Percentiles rank a stretch among this genome's conserved stretches.
phyloP scores from a whole-genome alignment of 371 early-diverging fungal genomes.

The Gilbertella persicaria region DNA sequence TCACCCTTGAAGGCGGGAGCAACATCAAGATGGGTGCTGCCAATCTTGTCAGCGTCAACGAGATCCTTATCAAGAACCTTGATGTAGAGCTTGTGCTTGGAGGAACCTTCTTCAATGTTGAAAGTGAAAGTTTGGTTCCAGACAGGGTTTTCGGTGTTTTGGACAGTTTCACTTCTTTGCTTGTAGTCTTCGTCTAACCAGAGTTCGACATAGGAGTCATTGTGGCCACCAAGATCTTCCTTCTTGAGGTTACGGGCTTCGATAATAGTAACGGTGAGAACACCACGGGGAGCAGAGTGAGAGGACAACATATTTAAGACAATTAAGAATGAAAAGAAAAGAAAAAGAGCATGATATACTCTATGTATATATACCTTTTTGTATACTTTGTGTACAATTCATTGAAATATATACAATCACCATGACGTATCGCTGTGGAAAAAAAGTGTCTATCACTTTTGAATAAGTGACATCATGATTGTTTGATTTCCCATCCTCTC shows the following conservation, averaged over 20 bases:
- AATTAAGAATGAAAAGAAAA: background rate
- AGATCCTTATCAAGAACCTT: slow-evolving; percentile 42
- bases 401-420: background rate
- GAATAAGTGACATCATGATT: too few species aligned
- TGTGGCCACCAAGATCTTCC: slow-evolving; percentile 36
- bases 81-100: slow-evolving; percentile 35
- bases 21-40: slow-evolving; percentile 32
- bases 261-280: slow-evolving; percentile 35
- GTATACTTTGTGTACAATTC: background rate
- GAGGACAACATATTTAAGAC: slow-evolving; percentile 22
- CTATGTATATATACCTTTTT: background rate
- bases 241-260: slow-evolving; percentile 41
- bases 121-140: slow-evolving; percentile 48
- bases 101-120: slow-evolving; percentile 30
- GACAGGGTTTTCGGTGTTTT: slow-evolving; percentile 38
- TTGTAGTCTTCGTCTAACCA: slow-evolving; percentile 45
- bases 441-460: background rate
- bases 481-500: too few species aligned
- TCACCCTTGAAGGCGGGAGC: slow-evolving; percentile 28
- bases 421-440: background rate
- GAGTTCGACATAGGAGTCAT: slow-evolving; percentile 42
- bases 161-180: slow-evolving; percentile 31
- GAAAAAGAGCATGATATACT: background rate
- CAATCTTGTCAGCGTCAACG: slow-evolving; percentile 36
- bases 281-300: slow-evolving; percentile 30